A percentile compares a stretch with the other conserved stretches of the same genome.
phyloP scores from a whole-genome alignment of 208 protist species.

The Acanthamoeba castellanii region DNA sequence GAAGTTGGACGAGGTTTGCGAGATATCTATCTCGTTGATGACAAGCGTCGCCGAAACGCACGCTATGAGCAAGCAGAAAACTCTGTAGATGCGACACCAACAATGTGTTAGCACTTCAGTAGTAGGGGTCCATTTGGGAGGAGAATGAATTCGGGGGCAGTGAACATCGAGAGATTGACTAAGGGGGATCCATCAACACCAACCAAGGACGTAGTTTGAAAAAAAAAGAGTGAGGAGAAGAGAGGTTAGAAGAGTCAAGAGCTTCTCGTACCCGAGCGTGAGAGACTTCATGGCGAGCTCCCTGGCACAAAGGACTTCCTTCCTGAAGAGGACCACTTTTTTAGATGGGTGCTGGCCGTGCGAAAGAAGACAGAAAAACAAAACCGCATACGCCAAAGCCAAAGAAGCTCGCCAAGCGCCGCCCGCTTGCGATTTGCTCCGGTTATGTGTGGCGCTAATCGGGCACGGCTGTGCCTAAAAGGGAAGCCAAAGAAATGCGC shows the following conservation, averaged over 20 bases:
- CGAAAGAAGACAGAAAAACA: background rate
- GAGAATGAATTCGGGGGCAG: too few species aligned
- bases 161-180: too few species aligned
- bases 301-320: too few species aligned
- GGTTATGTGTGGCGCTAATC: too few species aligned
- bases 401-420: too few species aligned
- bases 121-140: too few species aligned
- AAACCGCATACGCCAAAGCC: background rate
- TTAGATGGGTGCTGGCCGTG: background rate
- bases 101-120: too few species aligned
- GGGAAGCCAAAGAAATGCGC: background rate
- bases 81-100: background rate
- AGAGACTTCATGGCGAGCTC: background rate
- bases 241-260: too few species aligned
- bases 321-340: background rate
- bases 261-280: background rate
- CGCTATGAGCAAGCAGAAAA: background rate
- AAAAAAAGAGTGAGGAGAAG: too few species aligned
- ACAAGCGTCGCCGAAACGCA: background rate
- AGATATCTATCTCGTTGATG: background rate
- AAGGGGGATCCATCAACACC: too few species aligned
- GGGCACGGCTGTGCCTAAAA: background rate
- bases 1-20: background rate
- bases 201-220: too few species aligned
- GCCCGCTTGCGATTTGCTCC: too few species aligned